Evolutionary conservation across 257 asterid species (phyloP), one percentile per base, ranked within the genome.

Genomic region (Solanum raphanifolium): DNA sequence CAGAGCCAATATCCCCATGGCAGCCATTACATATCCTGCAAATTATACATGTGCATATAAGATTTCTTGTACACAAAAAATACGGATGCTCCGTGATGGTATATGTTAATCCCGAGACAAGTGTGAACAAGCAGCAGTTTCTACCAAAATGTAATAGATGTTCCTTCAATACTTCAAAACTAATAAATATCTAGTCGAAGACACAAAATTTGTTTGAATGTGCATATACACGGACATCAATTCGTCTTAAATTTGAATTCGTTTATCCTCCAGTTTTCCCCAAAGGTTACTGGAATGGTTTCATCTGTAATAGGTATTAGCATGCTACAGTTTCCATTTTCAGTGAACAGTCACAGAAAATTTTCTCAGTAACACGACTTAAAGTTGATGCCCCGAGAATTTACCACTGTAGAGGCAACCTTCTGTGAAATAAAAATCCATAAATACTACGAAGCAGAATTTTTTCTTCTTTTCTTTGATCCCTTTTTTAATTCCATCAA

Each of bases 21-120:
- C 99, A 97, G 86, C 99, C 98, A 38, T 92, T 94, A 85, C 99
- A 97, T 48, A 87, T 86, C 93, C 98, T 95, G 94, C 88, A 90
- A 91, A 73, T 86, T n/a, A 68, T 71, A 58, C 29, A 20, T 11
- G n/a, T 66, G 65, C 34, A 29, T 23, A 87, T 75, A 32, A 60
- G 41, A 46, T 34, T 60, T 55, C 21, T 74, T 18, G 29, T 43
- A 39, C 74, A 83, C 55, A 43, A 66, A 79, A 75, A 55, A 25
- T 35, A 21, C 3, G 12, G 48, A 43, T 12, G 29, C 62, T 68
- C 82, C 12, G 2, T 18, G n/a, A 9, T 23, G 27, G 55, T 21
- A 31, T 27, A 41, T 27, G 66, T 79, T 43, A 48, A 27, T 81
- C 84, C 38, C 65, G 13, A 79, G 15, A 74, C 39, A 32, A 86